Evolutionary conservation across 2,329 filamentous ascomycete species (phyloP), one percentile per base, ranked within the genome.

Genomic region (Verticillium isaacii): DNA sequence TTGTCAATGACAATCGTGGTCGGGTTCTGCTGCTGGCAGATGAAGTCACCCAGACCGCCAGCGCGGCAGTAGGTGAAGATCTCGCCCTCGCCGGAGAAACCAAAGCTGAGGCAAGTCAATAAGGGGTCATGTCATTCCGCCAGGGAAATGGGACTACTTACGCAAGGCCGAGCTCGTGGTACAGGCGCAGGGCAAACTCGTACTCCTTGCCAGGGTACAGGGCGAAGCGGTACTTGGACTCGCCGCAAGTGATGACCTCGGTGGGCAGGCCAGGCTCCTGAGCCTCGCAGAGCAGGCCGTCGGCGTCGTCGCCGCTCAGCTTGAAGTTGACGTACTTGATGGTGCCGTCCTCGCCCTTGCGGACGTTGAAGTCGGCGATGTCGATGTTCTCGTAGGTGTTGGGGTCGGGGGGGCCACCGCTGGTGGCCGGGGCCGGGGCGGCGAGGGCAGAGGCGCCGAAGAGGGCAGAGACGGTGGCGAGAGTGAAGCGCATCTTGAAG

Each of bases 191-290:
- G 55, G 59, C 61, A 34, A 64, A 70, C 32, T 67, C 66, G 9
- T 55, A 32, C 50, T 60, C 56, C 0, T 61, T 29, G 32, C 68
- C 68, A 3, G 59, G 36, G 29, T 61, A 50, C 32, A 73, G 58
- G 19, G 57, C 57, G 69, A 74, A 74, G 55, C 69, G 61, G 68
- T 73, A 74, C 63, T 67, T 66, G 65, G 64, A 64, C 11, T 67
- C 66, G 59, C 67, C 68, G 67, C 71, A 73, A 57, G 64, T 64
- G 56, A 68, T 58, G 54, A 67, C 62, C 29, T 65, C 58, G 59
- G 65, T 67, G 32, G 69, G 71, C 36, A 70, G 61, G 14, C 1
- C 62, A 3, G 65, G 67, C 57, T 64, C 59, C 39, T 25, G 29
- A 23, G 29, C 62, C 3, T 29, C 2, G 65, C 69, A 71, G 32